Base-by-base conservation (phyloP, 192 early-diverging fungal species). In the Backusella tuberculispora region DNA sequence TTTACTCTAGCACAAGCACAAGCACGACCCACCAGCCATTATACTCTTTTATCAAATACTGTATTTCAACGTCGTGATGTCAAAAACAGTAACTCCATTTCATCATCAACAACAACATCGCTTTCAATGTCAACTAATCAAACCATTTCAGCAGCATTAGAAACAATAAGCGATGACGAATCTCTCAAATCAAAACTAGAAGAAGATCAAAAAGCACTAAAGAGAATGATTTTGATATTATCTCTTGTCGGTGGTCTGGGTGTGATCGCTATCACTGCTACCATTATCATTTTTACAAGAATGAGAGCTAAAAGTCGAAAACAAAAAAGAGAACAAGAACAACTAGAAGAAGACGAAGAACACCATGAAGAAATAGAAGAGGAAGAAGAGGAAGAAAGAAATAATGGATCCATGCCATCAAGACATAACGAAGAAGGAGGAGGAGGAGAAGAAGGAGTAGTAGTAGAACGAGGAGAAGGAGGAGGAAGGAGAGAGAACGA, bases 181-280 rank as follows among this genome's bases (percentile, higher is more conserved):
- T n/a, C 56, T 15, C 37, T 76, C 1, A 53, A 48, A 44, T 38
- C 69, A 42, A 67, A 78, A 19, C 41, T 78, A 24, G 38, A 78
- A 24, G 69, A 78, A 17, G 76, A 78, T 38, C 71, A 78, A 19
- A 42, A 41, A 14, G 76, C 76, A 24, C 64, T 78, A 12, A 72
- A 72, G 10, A 45, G 76, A 37, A 73, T 78, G 71, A 48, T 72
- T n/a, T 42, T 45, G 6, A 78, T 73, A 42, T 42, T 78, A 19
- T 67, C 71, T 4, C 46, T 78, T n/a, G 76, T 78, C 38, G 76
- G 76, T 15, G 71, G 76, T 12, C 14, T 73, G 21, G 71, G 71
- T 13, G 2, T 73, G 7, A 44, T 78, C 21, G 71, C 70, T 14
- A 53, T 72, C 38, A 43, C 73, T 1, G 63, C 76, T 1, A 73